Percentiles rank a stretch among this genome's conserved stretches.
Conservation (phyloP, 208 protist genomes). For the Trypanosomatidae sp. region DNA sequence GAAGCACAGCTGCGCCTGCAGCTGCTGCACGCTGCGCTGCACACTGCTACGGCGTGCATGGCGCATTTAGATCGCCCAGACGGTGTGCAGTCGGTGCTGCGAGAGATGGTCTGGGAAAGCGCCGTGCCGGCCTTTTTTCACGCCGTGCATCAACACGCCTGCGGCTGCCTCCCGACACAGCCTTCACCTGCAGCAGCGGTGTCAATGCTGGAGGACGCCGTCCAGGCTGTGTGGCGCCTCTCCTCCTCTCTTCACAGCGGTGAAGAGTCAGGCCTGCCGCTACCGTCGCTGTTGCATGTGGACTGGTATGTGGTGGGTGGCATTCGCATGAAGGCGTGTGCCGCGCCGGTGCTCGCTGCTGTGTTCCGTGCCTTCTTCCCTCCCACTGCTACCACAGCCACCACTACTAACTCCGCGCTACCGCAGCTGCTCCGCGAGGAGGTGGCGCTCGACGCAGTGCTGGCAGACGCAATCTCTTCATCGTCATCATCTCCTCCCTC, state of each 20-base stretch:
- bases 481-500: too few species aligned
- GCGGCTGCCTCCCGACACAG: background rate
- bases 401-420: too few species aligned
- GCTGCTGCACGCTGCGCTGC: constrained; percentile 5
- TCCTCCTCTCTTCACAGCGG: too few species aligned
- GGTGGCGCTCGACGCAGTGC: background rate
- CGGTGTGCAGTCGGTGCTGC: constrained; percentile 19
- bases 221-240: background rate
- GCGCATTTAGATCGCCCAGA: constrained; percentile 41
- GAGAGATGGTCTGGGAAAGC: constrained; percentile 39
- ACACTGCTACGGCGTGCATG: constrained; percentile 38
- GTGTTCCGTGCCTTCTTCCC: constrained; percentile 47
- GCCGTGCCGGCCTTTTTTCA: constrained; percentile 86
- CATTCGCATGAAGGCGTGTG: constrained; percentile 34
- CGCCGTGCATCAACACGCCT: constrained; percentile 98
- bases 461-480: constrained; percentile 13
- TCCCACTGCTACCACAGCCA: background rate
- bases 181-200: background rate
- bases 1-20: background rate
- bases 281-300: constrained; percentile 30
- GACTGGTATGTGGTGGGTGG: constrained; percentile 75
- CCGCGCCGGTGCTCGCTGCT: constrained; percentile 30
- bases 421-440: background rate
- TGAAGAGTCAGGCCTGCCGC: too few species aligned
- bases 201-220: background rate